These are phyloP conservation scores for Fusarium clavum DNA, from an alignment of 2,329 filamentous ascomycete genomes.

Conservation along the genomic window DNA sequence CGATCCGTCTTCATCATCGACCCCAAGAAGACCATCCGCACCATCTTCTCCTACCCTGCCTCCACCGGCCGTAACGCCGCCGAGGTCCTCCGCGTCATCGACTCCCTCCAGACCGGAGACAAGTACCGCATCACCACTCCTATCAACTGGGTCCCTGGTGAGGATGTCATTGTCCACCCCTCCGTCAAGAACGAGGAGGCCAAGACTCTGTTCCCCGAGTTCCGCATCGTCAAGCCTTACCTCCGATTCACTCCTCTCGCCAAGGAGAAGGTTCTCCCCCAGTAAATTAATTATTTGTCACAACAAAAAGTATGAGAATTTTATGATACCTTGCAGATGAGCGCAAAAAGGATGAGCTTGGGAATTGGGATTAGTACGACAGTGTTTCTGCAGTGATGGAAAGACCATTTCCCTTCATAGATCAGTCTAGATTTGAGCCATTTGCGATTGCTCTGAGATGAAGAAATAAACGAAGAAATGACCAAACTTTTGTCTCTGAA, in stretches of 20 bases:
- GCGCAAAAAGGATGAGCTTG: conserved; percentile 8
- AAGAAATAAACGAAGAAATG: conserved; percentile 45
- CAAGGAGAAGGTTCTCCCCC: conserved; percentile 58
- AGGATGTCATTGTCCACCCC: conserved; percentile 93
- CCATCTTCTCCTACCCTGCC: conserved; percentile 92
- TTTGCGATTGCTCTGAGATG: conserved; percentile 37
- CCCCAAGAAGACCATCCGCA: conserved; percentile 91
- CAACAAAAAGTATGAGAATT: conserved; percentile 16
- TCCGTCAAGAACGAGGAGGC: conserved; percentile 85
- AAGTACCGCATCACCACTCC: conserved; percentile 89
- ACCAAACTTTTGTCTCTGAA: conserved; percentile 7
- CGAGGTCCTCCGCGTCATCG: conserved; percentile 82
- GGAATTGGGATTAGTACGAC: conserved; percentile 33
- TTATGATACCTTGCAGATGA: conserved; percentile 45
- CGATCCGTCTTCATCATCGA: conserved; percentile 96
- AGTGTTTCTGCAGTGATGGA: conserved; percentile 27
- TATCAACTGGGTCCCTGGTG: conserved; percentile 89
- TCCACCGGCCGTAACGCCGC: conserved; percentile 86
- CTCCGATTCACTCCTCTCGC: conserved; percentile 77
- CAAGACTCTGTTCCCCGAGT: conserved; percentile 86
- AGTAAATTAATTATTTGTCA: conserved; percentile 26
- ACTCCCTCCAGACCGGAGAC: conserved; percentile 85
- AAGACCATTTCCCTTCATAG: conserved; percentile 13
- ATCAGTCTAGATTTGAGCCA: conserved; percentile 30
- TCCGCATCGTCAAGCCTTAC: conserved; percentile 76